phyloP scores from a whole-genome alignment of 1,284 basidiomycete species.

The Schizophyllum amplum region DNA sequence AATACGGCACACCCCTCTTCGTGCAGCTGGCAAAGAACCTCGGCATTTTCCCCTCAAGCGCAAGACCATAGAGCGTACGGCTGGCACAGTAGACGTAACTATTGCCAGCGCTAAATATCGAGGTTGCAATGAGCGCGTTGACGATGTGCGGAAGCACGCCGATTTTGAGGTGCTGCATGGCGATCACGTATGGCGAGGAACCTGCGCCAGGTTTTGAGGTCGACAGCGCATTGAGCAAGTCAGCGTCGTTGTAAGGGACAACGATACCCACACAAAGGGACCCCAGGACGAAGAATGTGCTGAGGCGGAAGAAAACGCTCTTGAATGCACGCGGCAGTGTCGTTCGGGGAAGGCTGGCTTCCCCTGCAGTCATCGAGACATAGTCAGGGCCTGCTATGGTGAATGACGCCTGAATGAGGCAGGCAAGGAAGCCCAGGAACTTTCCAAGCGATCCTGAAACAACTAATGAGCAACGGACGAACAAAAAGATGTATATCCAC shows the following conservation, averaged over 20 bases:
- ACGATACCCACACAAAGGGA: conserved; percentile 59
- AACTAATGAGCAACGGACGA: background rate
- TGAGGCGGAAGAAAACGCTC: conserved; percentile 36
- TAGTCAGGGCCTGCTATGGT: conserved; percentile 43
- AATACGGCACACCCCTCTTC: conserved; percentile 56
- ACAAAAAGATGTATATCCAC: conserved; percentile 8
- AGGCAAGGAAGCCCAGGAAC: conserved; percentile 39
- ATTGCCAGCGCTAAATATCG: conserved; percentile 73
- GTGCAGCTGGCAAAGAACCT: conserved; percentile 46
- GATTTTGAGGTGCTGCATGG: conserved; percentile 55
- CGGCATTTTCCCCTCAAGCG: conserved; percentile 58
- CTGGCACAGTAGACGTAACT: conserved; percentile 70
- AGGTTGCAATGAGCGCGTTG: conserved; percentile 57
- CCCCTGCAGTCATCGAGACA: conserved; percentile 40
- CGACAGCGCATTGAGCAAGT: conserved; percentile 36
- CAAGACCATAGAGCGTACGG: conserved; percentile 69
- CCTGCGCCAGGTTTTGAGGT: conserved; percentile 48
- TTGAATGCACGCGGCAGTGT: conserved; percentile 35
- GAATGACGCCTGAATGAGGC: conserved; percentile 38
- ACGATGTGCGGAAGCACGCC: conserved; percentile 55
- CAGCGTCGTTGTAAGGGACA: conserved; percentile 54
- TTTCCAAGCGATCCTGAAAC: conserved; percentile 23
- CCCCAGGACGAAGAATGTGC: conserved; percentile 45
- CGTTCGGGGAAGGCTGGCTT: conserved; percentile 31
- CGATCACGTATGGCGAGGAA: conserved; percentile 66